A percentile compares a stretch with the other conserved stretches of the same genome.
phyloP scores from a whole-genome alignment of 1,284 basidiomycete species.

The Volvariella surrecta region DNA sequence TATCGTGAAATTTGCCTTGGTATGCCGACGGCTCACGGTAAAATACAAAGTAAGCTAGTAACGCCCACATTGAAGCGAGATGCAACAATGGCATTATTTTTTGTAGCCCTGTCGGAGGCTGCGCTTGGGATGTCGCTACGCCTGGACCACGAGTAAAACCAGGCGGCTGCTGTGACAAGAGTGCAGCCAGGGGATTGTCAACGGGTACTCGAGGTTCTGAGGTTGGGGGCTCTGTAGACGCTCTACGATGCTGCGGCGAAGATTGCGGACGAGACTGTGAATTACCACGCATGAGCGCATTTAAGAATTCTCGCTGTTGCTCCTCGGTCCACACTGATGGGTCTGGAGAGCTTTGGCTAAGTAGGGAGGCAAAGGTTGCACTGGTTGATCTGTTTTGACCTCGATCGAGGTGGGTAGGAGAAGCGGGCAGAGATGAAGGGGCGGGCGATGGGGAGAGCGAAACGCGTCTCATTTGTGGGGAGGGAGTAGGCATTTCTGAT shows the following conservation, averaged over 20 bases:
- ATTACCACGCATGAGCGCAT: constrained; percentile 42
- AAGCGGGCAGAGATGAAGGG: constrained; percentile 15
- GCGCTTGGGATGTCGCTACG: constrained; percentile 8
- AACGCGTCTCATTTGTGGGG: constrained; percentile 1
- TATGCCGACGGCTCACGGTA: constrained; percentile 4
- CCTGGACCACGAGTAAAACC: constrained; percentile 13
- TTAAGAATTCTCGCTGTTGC: constrained; percentile 57
- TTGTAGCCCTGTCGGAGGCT: constrained; percentile 37
- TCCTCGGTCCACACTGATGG: constrained; percentile 55
- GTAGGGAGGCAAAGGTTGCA: constrained; percentile 9
- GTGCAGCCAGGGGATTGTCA: constrained; percentile 31
- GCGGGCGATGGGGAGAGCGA: constrained; percentile 12
- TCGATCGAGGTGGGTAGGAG: constrained; percentile 10
- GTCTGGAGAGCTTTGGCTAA: constrained; percentile 25
- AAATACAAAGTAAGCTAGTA: constrained; percentile 60
- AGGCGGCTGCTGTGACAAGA: constrained; percentile 19
- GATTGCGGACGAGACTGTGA: constrained; percentile 5
- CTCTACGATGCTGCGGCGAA: too few species aligned
- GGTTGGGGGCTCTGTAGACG: too few species aligned
- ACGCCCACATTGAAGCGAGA: constrained; percentile 47
- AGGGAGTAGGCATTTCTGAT: constrained; percentile 33
- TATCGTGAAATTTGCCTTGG: constrained; percentile 14
- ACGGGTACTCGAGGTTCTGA: constrained; percentile 14
- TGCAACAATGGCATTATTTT: constrained; percentile 60
- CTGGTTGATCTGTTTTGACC: constrained; percentile 2